A percentile compares a stretch with the other conserved stretches of the same genome.
These are phyloP conservation scores for Cordyceps cateniannulata DNA, from an alignment of 2,329 filamentous ascomycete species.

Conservation along the genomic window DNA sequence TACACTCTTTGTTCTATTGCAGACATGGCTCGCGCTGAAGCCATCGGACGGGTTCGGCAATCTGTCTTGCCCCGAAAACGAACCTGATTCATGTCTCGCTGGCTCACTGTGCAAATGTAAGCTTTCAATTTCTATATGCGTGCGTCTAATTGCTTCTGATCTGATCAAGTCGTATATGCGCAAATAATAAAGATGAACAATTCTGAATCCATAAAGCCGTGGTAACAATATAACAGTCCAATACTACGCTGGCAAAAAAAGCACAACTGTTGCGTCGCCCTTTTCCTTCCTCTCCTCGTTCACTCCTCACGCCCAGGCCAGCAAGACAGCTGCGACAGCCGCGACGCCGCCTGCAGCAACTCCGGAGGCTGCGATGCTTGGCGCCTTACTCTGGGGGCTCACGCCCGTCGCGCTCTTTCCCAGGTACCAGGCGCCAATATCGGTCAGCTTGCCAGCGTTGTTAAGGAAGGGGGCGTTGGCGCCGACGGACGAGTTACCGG, in stretches of 20 bases:
- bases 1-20: neutral
- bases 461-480: slow-evolving; percentile 66
- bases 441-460: slow-evolving; percentile 60
- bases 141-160: neutral
- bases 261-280: neutral
- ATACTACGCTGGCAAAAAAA: neutral
- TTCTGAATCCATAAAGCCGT: neutral
- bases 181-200: neutral
- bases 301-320: neutral
- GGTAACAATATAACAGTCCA: neutral
- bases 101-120: neutral
- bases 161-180: neutral
- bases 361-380: neutral
- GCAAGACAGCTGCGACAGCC: neutral
- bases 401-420: slow-evolving; percentile 45
- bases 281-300: neutral
- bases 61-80: neutral
- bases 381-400: slow-evolving; percentile 24
- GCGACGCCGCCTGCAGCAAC: neutral
- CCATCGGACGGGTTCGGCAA: neutral
- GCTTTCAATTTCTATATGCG: neutral
- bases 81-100: neutral
- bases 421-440: slow-evolving; percentile 75
- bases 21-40: neutral
- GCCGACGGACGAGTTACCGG: slow-evolving; percentile 64